Evolutionary conservation across 2,329 filamentous ascomycete species (phyloP), one percentile per base, ranked within the genome.

Genomic region (Fusarium poae): DNA sequence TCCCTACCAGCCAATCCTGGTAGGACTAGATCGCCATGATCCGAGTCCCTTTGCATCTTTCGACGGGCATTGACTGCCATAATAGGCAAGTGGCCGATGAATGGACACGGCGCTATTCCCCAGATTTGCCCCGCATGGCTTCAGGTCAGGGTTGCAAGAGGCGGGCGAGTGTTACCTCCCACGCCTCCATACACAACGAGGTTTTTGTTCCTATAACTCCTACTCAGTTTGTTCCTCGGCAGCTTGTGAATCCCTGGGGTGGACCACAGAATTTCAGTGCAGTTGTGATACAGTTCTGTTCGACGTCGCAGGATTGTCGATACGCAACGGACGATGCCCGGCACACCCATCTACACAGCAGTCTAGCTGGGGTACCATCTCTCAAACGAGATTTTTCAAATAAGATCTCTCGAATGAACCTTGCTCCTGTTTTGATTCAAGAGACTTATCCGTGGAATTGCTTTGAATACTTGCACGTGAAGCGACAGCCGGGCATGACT

Each of bases 111-210:
- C 62, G 68, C 68, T 65, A 71, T 70, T 63, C 72, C 72, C 73
- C 72, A 74, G 73, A 57, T 75, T 75, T 75, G 71, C 73, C 72
- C 70, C 73, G 71, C 73, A 65, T 64, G 60, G 58, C 57, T 42
- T 62, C 16, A 16, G 44, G 56, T 46, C 52, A 39, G 12, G 35
- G 35, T 39, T 44, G 50, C 32, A 27, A 60, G 52, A 67, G 53
- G 50, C 21, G 43, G 53, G 50, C 21, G 43, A 65, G 50, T 37
- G 44, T 53, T 63, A 58, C 52, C 37, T 56, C 32, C 8, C 32
- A 18, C 32, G 32, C 32, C 32, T 20, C 44, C 18, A 48, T 42
- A 27, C 45, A 21, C 40, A 55, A 55, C 21, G 40, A 46, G 37
- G 27, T 48, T 46, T 35, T 48, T 25, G 37, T 44, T 50, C 67